A percentile compares a stretch with the other conserved stretches of the same genome.
Conservation (phyloP, 176 grass and related monocot species). For the Paspalum vaginatum region DNA sequence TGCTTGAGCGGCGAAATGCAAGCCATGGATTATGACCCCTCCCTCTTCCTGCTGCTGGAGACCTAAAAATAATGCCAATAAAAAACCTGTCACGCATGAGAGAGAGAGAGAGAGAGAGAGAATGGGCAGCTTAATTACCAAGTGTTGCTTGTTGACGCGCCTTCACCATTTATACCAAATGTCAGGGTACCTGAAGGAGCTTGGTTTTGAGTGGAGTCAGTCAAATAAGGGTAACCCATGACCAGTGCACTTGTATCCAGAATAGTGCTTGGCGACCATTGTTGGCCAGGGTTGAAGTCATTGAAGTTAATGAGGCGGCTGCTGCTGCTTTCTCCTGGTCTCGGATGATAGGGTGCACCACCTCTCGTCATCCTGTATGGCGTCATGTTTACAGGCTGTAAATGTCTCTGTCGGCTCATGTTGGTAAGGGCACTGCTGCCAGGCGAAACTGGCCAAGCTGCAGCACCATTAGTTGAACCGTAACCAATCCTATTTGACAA, state of each 20-base stretch:
- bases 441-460: background rate
- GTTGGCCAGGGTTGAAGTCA: background rate
- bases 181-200: slow-evolving; percentile 17
- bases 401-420: background rate
- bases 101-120: background rate
- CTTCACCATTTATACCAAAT: slow-evolving; percentile 36
- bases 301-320: slow-evolving; percentile 30
- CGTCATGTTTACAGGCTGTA: background rate
- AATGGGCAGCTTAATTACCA: background rate
- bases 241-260: slow-evolving; percentile 32
- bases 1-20: background rate
- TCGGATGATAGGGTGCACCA: slow-evolving; percentile 38
- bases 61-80: background rate
- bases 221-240: background rate
- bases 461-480: background rate
- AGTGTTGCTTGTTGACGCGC: slow-evolving; percentile 12
- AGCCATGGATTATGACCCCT: background rate
- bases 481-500: slow-evolving; percentile 21
- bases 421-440: slow-evolving; percentile 5
- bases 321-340: slow-evolving; percentile 34
- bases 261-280: no score
- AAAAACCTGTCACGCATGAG: background rate
- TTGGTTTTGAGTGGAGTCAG: background rate
- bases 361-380: background rate
- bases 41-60: background rate